These are phyloP conservation scores for Solanum verrucosum DNA, from an alignment of 257 asterid genomes.

Conservation along the genomic window DNA sequence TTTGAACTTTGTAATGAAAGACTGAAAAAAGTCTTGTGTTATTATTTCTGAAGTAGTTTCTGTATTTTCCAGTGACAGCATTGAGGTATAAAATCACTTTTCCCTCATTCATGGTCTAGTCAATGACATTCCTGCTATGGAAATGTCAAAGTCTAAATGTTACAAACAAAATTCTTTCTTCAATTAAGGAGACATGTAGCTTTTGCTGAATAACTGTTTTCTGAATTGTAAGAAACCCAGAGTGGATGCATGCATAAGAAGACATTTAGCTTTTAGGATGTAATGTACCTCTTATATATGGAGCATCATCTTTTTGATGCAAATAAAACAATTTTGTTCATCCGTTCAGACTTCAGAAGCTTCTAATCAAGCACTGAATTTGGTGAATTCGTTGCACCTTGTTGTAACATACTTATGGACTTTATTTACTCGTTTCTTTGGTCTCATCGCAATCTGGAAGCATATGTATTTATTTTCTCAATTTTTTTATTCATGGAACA, in stretches of 20 bases:
- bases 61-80: neutral
- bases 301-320: neutral
- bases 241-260: neutral
- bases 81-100: neutral
- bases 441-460: neutral
- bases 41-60: neutral
- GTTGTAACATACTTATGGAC: neutral
- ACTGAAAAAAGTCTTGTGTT: neutral
- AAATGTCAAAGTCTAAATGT: neutral
- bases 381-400: neutral
- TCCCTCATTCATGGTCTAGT: neutral
- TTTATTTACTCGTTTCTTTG: neutral
- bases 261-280: neutral
- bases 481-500: neutral
- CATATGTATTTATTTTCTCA: constrained; percentile 1
- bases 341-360: neutral
- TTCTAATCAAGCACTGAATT: neutral
- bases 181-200: neutral
- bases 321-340: neutral
- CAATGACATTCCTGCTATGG: neutral
- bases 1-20: neutral
- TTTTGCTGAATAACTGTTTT: neutral
- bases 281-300: neutral
- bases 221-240: neutral
- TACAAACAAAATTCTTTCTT: neutral